phyloP scores from a whole-genome alignment of 1,139 yeast genomes.

The Blastobotrys buckinghamii region DNA sequence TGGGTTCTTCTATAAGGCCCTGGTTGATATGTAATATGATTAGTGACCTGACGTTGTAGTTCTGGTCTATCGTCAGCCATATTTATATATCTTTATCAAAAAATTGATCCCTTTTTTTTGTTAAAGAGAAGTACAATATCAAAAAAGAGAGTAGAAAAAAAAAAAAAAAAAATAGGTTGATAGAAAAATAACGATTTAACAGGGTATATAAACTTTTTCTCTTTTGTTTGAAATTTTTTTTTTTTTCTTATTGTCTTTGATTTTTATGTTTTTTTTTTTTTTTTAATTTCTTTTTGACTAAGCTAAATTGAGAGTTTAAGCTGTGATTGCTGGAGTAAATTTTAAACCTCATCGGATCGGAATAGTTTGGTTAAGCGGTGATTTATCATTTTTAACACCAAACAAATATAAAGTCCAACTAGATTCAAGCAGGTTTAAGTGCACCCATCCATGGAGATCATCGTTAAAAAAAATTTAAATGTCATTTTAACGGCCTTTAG shows the following conservation, averaged over 20 bases:
- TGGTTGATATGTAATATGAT: not conserved
- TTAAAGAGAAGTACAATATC: not conserved
- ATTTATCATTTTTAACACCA: no score
- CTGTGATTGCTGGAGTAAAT: no score
- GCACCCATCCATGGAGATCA: no score
- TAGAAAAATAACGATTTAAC: not conserved
- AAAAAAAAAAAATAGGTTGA: not conserved
- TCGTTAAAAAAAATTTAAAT: no score
- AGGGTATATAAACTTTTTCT: not conserved
- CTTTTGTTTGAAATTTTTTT: not conserved
- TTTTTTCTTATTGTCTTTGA: not conserved
- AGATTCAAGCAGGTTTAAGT: no score
- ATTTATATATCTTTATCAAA: not conserved
- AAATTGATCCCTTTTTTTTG: not conserved
- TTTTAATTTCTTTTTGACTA: not conserved
- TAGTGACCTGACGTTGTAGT: not conserved
- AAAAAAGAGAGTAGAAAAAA: not conserved
- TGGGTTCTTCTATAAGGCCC: slow-evolving; percentile 21
- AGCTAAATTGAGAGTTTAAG: no score
- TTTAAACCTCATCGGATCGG: not conserved
- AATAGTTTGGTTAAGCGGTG: no score
- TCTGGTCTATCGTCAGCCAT: not conserved
- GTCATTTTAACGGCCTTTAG: not conserved
- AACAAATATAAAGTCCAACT: no score
- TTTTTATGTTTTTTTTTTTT: not conserved